Evolutionary conservation across 305 asterid species (phyloP), one percentile per base, ranked within the genome.

Genomic region (Nicotiana rustica): DNA sequence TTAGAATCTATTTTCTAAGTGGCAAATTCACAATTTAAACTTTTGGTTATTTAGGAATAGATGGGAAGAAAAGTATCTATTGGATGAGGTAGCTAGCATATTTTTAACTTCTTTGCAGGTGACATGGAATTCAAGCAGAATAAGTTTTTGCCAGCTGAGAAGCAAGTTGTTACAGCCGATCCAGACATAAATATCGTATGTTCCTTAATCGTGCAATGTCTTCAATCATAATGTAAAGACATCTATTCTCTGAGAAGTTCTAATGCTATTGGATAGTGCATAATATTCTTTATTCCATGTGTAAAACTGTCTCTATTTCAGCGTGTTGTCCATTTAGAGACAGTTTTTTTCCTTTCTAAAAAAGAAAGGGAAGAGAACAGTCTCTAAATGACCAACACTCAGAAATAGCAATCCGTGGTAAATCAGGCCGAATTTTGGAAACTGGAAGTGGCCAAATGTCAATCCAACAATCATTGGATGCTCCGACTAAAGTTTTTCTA

Each of bases 61-160:
- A 13, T 52, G 59, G 59, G 12, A 52, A 76, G 29, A 4, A 31
- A 29, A 9, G 44, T 55, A 31, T 15, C 66, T 29, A 31, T 78
- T 25, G 71, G 64, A 38, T 59, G 36, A 41, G 55, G 21, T 81
- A 12, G 52, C 36, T 36, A 49, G 60, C 73, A 73, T 29, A n/a
- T 31, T 81, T 44, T 76, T 80, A 73, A 44, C 52, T 68, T 86
- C 55, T 38, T 84, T 90, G 84, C 95, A 96, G 98, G 99, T 83
- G 99, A 96, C 86, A 92, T 94, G 98, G 98, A 94, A 88, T 96
- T 96, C 96, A 96, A 96, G 94, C 98, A 94, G 92, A 96, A 96
- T 87, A 96, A 94, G 87, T 94, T 87, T 82, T 89, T 94, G 76
- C 95, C 99, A 85, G 94, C 97, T 19, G 98, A 93, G 80, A 94